These are phyloP conservation scores for Tolypocladium paradoxum DNA, from an alignment of 2,329 filamentous ascomycete species.

Conservation along the genomic window DNA sequence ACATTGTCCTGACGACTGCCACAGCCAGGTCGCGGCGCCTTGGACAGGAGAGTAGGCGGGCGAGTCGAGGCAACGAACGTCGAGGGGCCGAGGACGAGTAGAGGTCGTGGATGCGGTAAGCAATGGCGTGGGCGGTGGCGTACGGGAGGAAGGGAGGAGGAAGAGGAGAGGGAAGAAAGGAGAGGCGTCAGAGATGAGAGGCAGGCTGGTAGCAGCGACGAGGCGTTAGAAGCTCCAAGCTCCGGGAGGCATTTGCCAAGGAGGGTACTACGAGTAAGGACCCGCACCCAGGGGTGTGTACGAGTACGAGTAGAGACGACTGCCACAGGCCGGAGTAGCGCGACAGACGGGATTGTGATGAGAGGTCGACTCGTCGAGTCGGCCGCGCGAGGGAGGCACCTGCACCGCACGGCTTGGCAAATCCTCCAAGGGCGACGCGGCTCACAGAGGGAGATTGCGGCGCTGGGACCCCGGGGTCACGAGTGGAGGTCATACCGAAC, in stretches of 20 bases:
- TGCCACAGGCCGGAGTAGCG: background rate
- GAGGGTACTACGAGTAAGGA: background rate
- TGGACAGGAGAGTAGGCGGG: background rate
- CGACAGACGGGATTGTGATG: background rate
- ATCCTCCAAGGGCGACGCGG: background rate
- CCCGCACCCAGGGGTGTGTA: background rate
- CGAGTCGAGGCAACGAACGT: background rate
- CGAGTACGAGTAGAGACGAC: background rate
- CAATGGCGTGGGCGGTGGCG: background rate
- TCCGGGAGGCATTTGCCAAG: background rate
- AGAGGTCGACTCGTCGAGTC: background rate
- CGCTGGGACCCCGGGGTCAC: background rate
- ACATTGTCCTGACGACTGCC: constrained; percentile 26
- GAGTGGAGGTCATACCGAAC: too few relatives aligned
- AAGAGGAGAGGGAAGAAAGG: background rate
- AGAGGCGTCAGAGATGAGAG: background rate
- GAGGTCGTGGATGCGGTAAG: background rate
- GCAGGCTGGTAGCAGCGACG: constrained; percentile 1
- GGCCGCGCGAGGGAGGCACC: background rate
- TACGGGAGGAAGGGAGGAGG: background rate
- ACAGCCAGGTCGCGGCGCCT: background rate
- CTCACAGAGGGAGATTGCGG: background rate
- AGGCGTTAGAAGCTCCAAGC: background rate
- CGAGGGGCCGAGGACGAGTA: background rate
- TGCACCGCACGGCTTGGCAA: background rate